Conservation (phyloP, 345 rosid genomes). For the Eucalyptus cladocalyx region DNA sequence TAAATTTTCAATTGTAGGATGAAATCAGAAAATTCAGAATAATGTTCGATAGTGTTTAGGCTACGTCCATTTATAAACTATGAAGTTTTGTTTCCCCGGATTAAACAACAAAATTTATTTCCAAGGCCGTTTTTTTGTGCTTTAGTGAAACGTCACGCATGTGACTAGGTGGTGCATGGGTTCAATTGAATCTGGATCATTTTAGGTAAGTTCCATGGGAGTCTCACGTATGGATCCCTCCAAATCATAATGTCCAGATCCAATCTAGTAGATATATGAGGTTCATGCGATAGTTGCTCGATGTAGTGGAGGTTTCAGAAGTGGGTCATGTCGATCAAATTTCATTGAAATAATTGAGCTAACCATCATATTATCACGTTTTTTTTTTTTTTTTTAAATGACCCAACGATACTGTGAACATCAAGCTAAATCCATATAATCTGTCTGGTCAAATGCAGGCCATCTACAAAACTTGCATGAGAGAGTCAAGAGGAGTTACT, state of each 20-base stretch:
- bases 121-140: rapidly evolving
- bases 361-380: background rate
- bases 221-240: background rate
- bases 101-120: background rate
- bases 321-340: background rate
- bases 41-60: background rate
- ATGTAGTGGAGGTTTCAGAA: background rate
- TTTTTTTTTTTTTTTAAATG: background rate
- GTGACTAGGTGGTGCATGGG: background rate
- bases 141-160: background rate
- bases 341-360: background rate
- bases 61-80: background rate
- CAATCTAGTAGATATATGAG: background rate
- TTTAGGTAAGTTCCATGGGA: background rate
- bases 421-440: background rate
- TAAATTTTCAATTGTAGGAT: background rate
- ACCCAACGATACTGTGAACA: background rate
- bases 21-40: background rate
- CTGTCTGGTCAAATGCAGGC: background rate
- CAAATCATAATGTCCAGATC: background rate
- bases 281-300: background rate
- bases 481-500: background rate
- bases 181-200: background rate
- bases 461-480: rapidly evolving
- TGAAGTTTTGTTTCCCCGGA: background rate